Percentiles rank a stretch among this genome's conserved stretches.
These are phyloP conservation scores for Henckelia pumila DNA, from an alignment of 257 asterid species.

Conservation along the genomic window DNA sequence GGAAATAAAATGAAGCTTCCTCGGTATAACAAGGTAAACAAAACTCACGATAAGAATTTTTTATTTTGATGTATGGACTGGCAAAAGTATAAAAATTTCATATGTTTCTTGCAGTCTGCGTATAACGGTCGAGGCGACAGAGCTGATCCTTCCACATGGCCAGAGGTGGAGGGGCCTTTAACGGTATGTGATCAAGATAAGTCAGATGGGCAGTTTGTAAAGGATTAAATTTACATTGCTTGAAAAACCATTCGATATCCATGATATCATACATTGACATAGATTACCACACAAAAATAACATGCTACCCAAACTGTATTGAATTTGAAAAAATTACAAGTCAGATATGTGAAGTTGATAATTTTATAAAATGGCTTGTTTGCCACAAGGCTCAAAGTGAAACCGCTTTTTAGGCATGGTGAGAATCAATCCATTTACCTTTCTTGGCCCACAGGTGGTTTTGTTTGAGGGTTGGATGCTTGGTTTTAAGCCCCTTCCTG, in stretches of 20 bases:
- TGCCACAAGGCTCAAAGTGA: neutral
- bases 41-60: conserved; percentile 17
- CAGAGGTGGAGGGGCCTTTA: conserved; percentile 93
- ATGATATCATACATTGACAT: neutral
- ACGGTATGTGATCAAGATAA: conserved; percentile 44
- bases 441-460: conserved; percentile 55
- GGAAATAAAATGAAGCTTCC: conserved; percentile 89
- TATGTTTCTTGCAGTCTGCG: conserved; percentile 69
- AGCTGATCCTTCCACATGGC: conserved; percentile 90
- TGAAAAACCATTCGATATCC: neutral
- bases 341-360: neutral
- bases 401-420: neutral
- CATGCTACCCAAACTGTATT: neutral
- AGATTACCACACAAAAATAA: neutral
- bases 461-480: conserved; percentile 99
- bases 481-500: conserved; percentile 89
- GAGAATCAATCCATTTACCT: conserved; percentile 12
- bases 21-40: conserved; percentile 77
- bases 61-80: conserved; percentile 25
- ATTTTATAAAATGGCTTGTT: neutral
- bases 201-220: neutral
- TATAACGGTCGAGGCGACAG: conserved; percentile 92
- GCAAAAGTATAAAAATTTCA: conserved; percentile 22
- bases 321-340: neutral
- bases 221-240: neutral